phyloP scores from a whole-genome alignment of 148 eudicot species.

The Polygonum aviculare region DNA sequence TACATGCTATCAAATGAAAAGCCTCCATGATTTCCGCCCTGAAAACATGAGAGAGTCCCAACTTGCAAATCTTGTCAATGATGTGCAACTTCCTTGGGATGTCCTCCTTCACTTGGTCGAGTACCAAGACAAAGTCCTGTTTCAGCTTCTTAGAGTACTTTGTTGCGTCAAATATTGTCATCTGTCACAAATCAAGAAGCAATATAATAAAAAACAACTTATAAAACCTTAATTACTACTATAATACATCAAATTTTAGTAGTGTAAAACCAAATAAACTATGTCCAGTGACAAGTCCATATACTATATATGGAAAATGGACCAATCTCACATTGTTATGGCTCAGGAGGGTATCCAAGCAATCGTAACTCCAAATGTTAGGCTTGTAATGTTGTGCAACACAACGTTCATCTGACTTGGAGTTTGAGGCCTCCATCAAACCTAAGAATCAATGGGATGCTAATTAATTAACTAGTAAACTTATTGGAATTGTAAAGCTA shows the following conservation, averaged over 20 bases:
- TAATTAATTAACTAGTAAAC: no score
- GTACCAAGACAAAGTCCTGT: constrained; percentile 10
- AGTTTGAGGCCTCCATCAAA: no score
- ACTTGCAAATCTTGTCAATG: constrained; percentile 18
- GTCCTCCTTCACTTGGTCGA: not conserved
- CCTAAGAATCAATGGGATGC: no score
- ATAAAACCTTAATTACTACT: no score
- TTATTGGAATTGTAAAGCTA: no score
- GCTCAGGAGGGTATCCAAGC: not conserved
- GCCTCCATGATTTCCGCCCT: constrained; percentile 11
- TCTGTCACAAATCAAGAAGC: not conserved
- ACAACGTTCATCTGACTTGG: constrained; percentile 7
- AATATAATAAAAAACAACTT: not conserved
- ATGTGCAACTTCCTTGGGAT: constrained; percentile 10
- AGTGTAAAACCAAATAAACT: no score
- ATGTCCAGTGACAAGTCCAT: no score
- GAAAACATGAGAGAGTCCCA: constrained; percentile 20
- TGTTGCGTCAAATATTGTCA: not conserved
- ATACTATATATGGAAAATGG: no score
- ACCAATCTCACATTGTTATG: constrained; percentile 5
- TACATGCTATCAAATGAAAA: no score
- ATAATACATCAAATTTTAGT: no score
- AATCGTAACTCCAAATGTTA: constrained; percentile 30
- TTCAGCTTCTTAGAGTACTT: constrained; percentile 15
- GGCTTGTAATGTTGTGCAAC: constrained; percentile 27